These are phyloP conservation scores for Metschnikowia reukaufii DNA, from an alignment of 805 yeast species.

Conservation along the genomic window DNA sequence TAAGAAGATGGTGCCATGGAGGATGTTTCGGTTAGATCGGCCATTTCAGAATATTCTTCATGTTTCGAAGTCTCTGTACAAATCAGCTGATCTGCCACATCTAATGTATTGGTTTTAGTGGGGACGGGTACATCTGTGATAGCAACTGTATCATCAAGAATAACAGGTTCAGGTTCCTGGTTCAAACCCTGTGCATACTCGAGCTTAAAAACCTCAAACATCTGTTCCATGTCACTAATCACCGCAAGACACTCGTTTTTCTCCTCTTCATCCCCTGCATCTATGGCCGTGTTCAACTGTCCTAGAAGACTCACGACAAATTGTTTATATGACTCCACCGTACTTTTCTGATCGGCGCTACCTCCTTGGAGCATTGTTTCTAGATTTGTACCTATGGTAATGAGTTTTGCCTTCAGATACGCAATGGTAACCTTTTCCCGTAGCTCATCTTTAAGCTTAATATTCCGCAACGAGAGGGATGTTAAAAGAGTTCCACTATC, in stretches of 20 bases:
- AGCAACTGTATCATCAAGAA: too few species aligned
- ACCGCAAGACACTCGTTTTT: constrained; percentile 68
- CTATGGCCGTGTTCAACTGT: constrained; percentile 57
- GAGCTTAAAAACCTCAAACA: constrained; percentile 57
- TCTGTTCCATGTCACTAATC: constrained; percentile 67
- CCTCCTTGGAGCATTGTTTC: constrained; percentile 48
- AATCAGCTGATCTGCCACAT: not conserved
- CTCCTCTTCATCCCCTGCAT: constrained; percentile 52
- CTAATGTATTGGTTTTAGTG: not conserved
- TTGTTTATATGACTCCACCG: constrained; percentile 49
- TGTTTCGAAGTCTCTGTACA: constrained; percentile 2
- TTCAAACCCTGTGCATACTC: constrained; percentile 30
- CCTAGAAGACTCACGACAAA: constrained; percentile 59
- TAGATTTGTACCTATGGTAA: constrained; percentile 63
- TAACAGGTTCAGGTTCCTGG: not conserved
- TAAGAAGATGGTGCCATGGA: constrained; percentile 23
- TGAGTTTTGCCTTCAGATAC: constrained; percentile 64
- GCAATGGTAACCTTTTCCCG: constrained; percentile 55
- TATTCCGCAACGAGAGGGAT: constrained; percentile 43
- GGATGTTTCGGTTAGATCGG: constrained; percentile 30
- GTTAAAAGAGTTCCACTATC: constrained; percentile 54
- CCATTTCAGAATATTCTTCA: constrained; percentile 21
- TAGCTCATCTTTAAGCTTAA: constrained; percentile 51
- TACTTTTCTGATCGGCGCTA: constrained; percentile 24
- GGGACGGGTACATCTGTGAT: not conserved